A percentile compares a stretch with the other conserved stretches of the same genome.
These are phyloP conservation scores for Carex kokanica DNA, from an alignment of 176 grass and related monocot species.

Conservation along the genomic window DNA sequence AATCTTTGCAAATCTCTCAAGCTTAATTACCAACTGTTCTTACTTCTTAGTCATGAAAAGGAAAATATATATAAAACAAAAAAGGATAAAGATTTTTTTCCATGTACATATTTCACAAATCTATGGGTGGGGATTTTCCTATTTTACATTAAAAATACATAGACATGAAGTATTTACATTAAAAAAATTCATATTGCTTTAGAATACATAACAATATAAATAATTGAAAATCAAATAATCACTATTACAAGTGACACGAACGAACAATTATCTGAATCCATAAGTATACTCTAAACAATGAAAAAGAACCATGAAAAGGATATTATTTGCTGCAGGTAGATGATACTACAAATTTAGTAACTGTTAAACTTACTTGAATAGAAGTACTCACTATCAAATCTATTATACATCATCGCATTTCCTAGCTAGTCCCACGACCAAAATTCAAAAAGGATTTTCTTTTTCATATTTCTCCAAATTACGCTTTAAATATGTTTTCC, in stretches of 20 bases:
- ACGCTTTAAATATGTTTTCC: slow-evolving; percentile 68
- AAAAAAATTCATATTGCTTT: neutral
- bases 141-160: neutral
- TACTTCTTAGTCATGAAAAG: neutral
- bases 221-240: neutral
- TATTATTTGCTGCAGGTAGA: slow-evolving; percentile 10
- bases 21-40: neutral
- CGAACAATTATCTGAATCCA: neutral
- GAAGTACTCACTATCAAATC: neutral
- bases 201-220: neutral
- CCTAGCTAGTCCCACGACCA: slow-evolving; percentile 35
- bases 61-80: neutral
- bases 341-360: neutral
- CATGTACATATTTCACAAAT: too few relatives aligned
- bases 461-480: slow-evolving; percentile 5
- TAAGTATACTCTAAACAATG: neutral
- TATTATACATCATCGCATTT: slow-evolving; percentile 35
- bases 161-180: too few relatives aligned
- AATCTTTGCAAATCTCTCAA: neutral
- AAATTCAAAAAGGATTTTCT: slow-evolving; percentile 15
- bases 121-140: neutral
- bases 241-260: neutral
- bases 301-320: neutral
- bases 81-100: neutral
- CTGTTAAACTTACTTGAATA: neutral